These are phyloP conservation scores for Boletus edulis DNA, from an alignment of 768 basidiomycete species.

Conservation along the genomic window DNA sequence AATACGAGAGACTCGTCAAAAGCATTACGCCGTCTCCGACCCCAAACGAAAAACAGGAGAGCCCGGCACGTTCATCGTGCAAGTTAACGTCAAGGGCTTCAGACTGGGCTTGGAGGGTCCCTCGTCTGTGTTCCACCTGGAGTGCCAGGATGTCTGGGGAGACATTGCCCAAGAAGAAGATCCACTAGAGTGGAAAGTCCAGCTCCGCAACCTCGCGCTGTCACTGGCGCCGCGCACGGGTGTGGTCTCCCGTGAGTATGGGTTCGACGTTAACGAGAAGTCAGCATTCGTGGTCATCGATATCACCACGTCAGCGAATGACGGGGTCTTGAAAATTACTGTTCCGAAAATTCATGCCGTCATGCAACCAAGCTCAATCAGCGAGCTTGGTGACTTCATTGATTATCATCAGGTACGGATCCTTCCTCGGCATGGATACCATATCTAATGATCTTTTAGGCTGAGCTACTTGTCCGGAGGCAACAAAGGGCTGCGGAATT, in stretches of 20 bases:
- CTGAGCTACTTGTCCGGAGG: conserved; percentile 70
- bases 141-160: conserved; percentile 73
- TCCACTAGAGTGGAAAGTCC: conserved; percentile 62
- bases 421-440: background rate
- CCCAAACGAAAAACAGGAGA: conserved; percentile 15
- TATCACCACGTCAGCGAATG: conserved; percentile 46
- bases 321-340: conserved; percentile 44
- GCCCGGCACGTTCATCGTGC: conserved; percentile 41
- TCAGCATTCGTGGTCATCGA: conserved; percentile 88
- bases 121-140: conserved; percentile 69
- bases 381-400: conserved; percentile 85
- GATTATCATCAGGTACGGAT: conserved; percentile 73
- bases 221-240: conserved; percentile 69
- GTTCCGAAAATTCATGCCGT: conserved; percentile 86
- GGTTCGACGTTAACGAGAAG: conserved; percentile 57
- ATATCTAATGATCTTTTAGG: conserved; percentile 39
- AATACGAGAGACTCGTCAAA: conserved; percentile 56
- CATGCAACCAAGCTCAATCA: conserved; percentile 91
- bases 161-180: conserved; percentile 44
- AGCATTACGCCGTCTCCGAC: conserved; percentile 13
- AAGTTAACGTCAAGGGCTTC: conserved; percentile 75
- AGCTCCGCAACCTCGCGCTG: conserved; percentile 73
- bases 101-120: conserved; percentile 74
- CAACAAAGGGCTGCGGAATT: conserved; percentile 78
- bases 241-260: conserved; percentile 32